phyloP scores from a whole-genome alignment of 108 stramenopile genomes.

The Skeletonema potamos region DNA sequence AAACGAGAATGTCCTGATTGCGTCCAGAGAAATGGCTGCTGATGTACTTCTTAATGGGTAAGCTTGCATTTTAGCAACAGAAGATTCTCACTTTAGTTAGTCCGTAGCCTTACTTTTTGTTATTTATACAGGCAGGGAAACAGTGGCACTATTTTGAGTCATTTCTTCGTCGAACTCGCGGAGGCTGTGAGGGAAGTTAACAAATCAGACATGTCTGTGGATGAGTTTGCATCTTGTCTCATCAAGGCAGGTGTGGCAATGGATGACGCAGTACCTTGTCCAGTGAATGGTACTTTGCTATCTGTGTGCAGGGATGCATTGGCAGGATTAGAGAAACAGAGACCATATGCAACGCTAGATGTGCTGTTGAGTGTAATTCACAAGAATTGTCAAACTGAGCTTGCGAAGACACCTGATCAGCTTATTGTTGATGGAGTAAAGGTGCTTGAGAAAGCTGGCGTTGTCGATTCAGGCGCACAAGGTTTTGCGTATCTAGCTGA shows the following conservation, averaged over 20 bases:
- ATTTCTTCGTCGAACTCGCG: constrained; percentile 32
- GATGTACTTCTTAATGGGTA: constrained; percentile 34
- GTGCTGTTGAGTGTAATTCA: constrained; percentile 22
- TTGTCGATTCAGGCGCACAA: constrained; percentile 43
- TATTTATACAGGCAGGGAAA: constrained; percentile 27
- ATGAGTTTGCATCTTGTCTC: constrained; percentile 26
- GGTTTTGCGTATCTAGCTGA: constrained; percentile 37
- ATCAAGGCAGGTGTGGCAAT: constrained; percentile 15
- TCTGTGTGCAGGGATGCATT: constrained; percentile 34
- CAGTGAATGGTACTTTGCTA: constrained; percentile 33
- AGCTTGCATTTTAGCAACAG: no score
- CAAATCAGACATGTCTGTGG: constrained; percentile 7
- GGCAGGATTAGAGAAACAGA: not conserved
- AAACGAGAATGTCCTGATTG: constrained; percentile 2
- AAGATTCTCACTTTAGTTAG: no score
- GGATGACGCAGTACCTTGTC: constrained; percentile 4
- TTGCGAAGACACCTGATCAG: constrained; percentile 27
- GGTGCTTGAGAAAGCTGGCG: constrained; percentile 44
- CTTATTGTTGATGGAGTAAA: constrained; percentile 44
- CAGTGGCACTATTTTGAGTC: constrained; percentile 25
- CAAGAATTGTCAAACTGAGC: constrained; percentile 5
- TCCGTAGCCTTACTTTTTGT: no score
- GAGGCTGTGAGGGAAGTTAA: constrained; percentile 17
- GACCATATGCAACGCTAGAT: constrained; percentile 17
- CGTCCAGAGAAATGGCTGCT: constrained; percentile 34